These are phyloP conservation scores for Pseudevernia furfuracea DNA, from an alignment of 495 filamentous ascomycete species.

Conservation along the genomic window DNA sequence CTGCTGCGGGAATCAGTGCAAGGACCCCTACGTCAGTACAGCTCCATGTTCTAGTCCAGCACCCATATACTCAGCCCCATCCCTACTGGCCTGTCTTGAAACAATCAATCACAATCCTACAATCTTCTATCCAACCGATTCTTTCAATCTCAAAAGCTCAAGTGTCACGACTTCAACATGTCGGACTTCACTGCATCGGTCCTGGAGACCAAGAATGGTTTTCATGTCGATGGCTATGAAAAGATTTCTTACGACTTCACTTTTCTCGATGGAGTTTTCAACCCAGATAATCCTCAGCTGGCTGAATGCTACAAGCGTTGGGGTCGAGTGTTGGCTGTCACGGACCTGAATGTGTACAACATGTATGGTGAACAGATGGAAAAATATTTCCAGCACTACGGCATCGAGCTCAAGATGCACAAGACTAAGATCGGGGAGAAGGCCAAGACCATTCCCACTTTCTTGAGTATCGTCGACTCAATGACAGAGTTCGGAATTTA, in stretches of 20 bases:
- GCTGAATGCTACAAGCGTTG: slow-evolving; percentile 51
- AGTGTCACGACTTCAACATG: slow-evolving; percentile 35
- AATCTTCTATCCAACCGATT: background rate
- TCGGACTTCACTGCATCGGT: slow-evolving; percentile 55
- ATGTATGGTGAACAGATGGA: slow-evolving; percentile 53
- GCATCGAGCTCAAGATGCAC: slow-evolving; percentile 49
- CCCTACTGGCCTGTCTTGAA: background rate
- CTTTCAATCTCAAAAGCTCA: background rate
- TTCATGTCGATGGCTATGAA: slow-evolving; percentile 57
- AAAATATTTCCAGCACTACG: slow-evolving; percentile 49
- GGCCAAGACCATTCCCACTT: slow-evolving; percentile 54
- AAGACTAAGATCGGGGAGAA: slow-evolving; percentile 60
- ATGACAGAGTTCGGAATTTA: slow-evolving; percentile 60
- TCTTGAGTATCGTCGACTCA: slow-evolving; percentile 52
- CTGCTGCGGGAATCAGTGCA: background rate
- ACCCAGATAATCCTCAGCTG: slow-evolving; percentile 42
- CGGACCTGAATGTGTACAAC: slow-evolving; percentile 52
- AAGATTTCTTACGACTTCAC: slow-evolving; percentile 62
- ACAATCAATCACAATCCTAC: no score
- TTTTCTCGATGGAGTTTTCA: slow-evolving; percentile 57
- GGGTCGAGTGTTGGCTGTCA: slow-evolving; percentile 51
- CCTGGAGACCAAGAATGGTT: slow-evolving; percentile 45
- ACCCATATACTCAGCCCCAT: slow-evolving; percentile 3
- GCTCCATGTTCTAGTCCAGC: background rate
- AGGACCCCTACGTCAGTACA: slow-evolving; percentile 10